These are phyloP conservation scores for Coleophoma crateriformis DNA, from an alignment of 2,329 filamentous ascomycete genomes.

Conservation along the genomic window DNA sequence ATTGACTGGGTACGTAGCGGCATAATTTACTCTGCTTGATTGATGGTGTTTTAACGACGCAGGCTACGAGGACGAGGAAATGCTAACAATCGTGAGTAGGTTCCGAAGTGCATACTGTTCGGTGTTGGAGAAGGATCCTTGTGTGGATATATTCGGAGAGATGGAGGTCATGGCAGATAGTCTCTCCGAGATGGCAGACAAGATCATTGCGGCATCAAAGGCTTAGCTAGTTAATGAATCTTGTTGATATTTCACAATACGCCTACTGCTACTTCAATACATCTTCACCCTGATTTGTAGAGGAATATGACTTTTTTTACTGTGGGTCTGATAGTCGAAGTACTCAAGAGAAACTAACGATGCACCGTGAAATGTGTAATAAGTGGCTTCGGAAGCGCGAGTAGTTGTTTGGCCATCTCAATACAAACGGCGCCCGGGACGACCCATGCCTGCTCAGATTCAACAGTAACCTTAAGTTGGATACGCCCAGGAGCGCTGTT, in stretches of 20 bases:
- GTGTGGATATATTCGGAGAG: conserved; percentile 40
- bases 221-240: too few relatives aligned
- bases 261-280: too few relatives aligned
- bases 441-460: too few relatives aligned
- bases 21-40: neutral
- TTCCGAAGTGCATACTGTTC: conserved; percentile 39
- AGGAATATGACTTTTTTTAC: neutral
- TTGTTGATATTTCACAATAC: too few relatives aligned
- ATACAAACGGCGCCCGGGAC: too few relatives aligned
- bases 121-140: conserved; percentile 43
- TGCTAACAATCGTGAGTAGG: neutral
- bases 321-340: neutral
- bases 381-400: too few relatives aligned
- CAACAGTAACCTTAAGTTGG: too few relatives aligned
- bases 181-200: conserved; percentile 38
- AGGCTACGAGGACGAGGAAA: neutral
- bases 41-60: neutral
- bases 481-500: too few relatives aligned
- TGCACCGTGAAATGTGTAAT: too few relatives aligned
- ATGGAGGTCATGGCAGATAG: conserved; percentile 43
- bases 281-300: neutral
- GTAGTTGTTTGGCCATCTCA: too few relatives aligned
- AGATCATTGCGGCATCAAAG: neutral
- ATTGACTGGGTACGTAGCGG: neutral
- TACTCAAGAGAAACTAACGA: too few relatives aligned